phyloP scores from a whole-genome alignment of 257 asterid genomes.

The Rehmannia glutinosa region DNA sequence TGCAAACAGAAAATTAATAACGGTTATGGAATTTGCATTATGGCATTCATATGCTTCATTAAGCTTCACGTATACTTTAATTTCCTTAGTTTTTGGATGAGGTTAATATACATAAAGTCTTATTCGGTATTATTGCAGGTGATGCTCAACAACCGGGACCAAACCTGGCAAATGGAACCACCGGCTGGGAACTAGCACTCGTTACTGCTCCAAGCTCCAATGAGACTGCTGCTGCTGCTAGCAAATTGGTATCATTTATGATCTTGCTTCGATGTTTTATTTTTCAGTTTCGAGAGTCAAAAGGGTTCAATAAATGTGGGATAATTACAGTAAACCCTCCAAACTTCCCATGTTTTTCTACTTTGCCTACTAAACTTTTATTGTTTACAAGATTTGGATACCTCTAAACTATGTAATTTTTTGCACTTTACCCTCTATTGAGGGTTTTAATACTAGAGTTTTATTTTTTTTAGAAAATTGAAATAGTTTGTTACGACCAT shows the following conservation, averaged over 20 bases:
- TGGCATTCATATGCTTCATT: neutral
- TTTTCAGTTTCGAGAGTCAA: neutral
- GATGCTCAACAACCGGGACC: constrained; percentile 50
- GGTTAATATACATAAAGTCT: neutral
- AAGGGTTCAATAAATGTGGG: too few species aligned
- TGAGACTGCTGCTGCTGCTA: constrained; percentile 49
- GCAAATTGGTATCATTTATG: constrained; percentile 63
- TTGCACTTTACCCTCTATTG: too few species aligned
- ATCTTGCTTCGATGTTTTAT: neutral
- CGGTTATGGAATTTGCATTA: neutral
- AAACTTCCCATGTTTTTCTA: too few species aligned
- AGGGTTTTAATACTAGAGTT: too few species aligned
- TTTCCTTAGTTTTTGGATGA: neutral
- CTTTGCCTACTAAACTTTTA: too few species aligned
- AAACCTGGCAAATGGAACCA: constrained; percentile 50
- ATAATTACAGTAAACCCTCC: too few species aligned
- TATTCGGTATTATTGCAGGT: neutral
- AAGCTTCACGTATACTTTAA: neutral
- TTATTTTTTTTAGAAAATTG: too few species aligned
- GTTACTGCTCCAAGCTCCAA: constrained; percentile 89
- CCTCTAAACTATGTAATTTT: too few species aligned
- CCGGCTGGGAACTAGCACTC: constrained; percentile 97
- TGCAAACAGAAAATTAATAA: too few species aligned
- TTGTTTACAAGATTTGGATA: too few species aligned
- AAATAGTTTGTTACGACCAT: too few species aligned